Conservation (phyloP, 2,329 filamentous ascomycete genomes). For the Penicillium decumbens region DNA sequence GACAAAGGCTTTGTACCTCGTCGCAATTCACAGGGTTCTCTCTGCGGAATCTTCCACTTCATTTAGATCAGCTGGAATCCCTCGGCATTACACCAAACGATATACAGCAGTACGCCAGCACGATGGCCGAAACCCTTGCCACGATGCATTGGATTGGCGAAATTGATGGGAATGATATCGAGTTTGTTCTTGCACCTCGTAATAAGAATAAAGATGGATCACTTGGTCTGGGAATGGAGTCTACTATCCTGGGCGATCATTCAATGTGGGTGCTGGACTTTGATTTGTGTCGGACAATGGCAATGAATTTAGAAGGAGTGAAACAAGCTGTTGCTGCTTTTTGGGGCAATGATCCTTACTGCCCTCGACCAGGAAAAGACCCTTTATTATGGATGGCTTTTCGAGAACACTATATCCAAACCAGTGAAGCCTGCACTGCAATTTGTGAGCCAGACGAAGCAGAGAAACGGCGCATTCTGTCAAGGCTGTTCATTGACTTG, state of each 20-base stretch:
- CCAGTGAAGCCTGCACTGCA: constrained; percentile 1
- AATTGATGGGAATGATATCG: constrained; percentile 52
- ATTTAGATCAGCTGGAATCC: constrained; percentile 49
- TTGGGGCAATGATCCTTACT: constrained; percentile 51
- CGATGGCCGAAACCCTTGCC: constrained; percentile 51
- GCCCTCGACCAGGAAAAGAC: constrained; percentile 38
- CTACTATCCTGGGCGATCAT: constrained; percentile 31
- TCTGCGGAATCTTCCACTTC: constrained; percentile 49
- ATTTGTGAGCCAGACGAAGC: not conserved
- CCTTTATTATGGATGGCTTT: constrained; percentile 26
- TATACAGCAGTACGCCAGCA: constrained; percentile 34
- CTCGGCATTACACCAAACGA: constrained; percentile 32
- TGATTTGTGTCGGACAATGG: constrained; percentile 39
- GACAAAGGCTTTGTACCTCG: not conserved
- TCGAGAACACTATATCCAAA: constrained; percentile 23
- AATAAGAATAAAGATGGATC: not conserved
- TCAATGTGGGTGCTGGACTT: constrained; percentile 49
- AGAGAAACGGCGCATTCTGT: not conserved
- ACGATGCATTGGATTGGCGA: constrained; percentile 48
- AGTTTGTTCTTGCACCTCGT: constrained; percentile 49
- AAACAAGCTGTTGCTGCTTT: constrained; percentile 44
- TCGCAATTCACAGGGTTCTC: constrained; percentile 30
- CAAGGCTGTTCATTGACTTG: constrained; percentile 7
- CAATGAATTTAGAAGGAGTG: constrained; percentile 41
- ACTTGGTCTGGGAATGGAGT: not conserved